Base-by-base conservation (phyloP, 106 monocot species). In the Allium cepa region DNA sequence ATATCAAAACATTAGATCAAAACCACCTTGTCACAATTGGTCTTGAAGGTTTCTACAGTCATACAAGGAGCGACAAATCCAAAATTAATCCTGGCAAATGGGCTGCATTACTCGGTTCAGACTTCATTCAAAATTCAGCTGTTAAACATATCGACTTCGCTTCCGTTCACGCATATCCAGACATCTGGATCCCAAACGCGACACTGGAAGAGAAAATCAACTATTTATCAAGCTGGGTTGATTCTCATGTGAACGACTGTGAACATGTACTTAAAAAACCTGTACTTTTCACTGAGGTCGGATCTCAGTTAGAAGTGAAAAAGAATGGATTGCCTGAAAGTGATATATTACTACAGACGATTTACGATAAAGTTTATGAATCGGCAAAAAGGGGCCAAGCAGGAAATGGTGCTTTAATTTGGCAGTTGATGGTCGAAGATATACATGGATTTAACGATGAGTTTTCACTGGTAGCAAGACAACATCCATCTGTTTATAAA, bases 141-240 rank as follows among this genome's bases (percentile, higher is more conserved):
- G 55, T 56, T 59, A 63, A 79, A 48, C 62, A 83, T 26, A 88
- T 96, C 46, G 95, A 91, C 76, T 96, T 96, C 75, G 85, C 91
- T 72, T 88, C 95, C 14, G 91, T 88, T 45, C 91, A 96, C 82
- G 85, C 95, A 59, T 96, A 96, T 78, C 91, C 95, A 50, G 95
- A 96, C 82, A 85, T 67, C 75, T 96, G 95, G 91, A 79, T 96
- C 10, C 95, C 95, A 36, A 72, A 78, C 52, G 91, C 94, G 71
- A 67, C 59, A 51, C 51, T 88, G 26, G 75, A 83, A 46, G 83
- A 85, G 26, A 91, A 91, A 59, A 72, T 68, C 17, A 66, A 68
- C 48, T 88, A 91, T 77, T 88, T 91, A 14, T 79, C 86, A 17
- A 73, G 50, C 26, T 96, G 95, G 95, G 81, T 91, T 14, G 91